phyloP scores from a whole-genome alignment of 2,329 filamentous ascomycete genomes.

The Fusarium zealandicum region DNA sequence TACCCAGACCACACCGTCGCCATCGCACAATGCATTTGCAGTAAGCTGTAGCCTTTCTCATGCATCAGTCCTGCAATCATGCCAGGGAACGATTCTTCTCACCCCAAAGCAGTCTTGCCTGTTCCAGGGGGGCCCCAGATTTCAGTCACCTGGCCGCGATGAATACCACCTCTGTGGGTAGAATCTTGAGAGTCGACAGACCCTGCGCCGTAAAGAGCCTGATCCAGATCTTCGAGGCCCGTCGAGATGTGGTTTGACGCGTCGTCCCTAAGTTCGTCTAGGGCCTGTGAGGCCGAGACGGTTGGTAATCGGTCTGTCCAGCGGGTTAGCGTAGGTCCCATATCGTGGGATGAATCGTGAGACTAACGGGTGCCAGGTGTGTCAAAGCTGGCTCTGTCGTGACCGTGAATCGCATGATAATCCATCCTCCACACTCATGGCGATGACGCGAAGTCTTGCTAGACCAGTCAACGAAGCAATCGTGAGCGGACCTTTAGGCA shows the following conservation, averaged over 20 bases:
- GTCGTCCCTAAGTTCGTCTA: constrained; percentile 65
- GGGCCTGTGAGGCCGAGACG: constrained; percentile 75
- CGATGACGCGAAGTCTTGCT: constrained; percentile 25
- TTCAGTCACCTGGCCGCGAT: constrained; percentile 81
- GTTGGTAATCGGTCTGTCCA: constrained; percentile 75
- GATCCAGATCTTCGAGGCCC: constrained; percentile 62
- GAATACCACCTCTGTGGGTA: constrained; percentile 62
- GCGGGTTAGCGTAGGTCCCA: constrained; percentile 20
- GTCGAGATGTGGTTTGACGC: constrained; percentile 62
- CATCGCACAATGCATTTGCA: constrained; percentile 66
- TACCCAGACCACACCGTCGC: constrained; percentile 78
- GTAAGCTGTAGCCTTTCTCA: constrained; percentile 72
- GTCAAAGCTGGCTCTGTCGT: constrained; percentile 68
- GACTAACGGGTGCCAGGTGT: constrained; percentile 59
- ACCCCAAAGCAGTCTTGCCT: constrained; percentile 87
- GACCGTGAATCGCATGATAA: constrained; percentile 65
- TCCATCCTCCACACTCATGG: constrained; percentile 55
- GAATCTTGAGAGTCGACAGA: constrained; percentile 21
- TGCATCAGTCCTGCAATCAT: constrained; percentile 18
- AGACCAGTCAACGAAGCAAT: constrained; percentile 25
- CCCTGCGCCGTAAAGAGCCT: constrained; percentile 45
- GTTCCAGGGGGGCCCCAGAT: constrained; percentile 86
- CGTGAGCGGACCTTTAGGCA: constrained; percentile 15
- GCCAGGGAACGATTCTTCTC: constrained; percentile 44
- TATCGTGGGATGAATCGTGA: constrained; percentile 9